Evolutionary conservation across 2,329 filamentous ascomycete species (phyloP).

Genomic region (Fulvia fulva): DNA sequence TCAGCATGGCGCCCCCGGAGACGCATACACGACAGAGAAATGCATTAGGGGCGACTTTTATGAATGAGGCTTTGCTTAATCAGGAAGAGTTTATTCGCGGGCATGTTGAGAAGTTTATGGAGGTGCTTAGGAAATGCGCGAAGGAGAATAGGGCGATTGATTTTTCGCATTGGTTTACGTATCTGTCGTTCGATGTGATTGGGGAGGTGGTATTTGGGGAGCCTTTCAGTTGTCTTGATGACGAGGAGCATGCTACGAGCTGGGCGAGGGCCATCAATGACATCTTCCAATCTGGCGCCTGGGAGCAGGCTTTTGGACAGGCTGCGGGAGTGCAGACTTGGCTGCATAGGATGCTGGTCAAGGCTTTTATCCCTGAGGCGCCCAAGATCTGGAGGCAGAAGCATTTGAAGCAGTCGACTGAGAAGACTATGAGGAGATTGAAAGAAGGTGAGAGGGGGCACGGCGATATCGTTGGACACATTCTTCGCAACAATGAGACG

Average conservation of each 20-base stretch:
- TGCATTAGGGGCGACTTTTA: background rate
- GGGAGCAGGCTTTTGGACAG: constrained; percentile 11
- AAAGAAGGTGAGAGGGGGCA: background rate
- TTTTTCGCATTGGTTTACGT: constrained; percentile 2
- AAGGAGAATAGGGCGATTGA: background rate
- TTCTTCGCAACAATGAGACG: constrained; percentile 3
- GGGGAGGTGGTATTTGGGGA: constrained; percentile 3
- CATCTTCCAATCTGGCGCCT: constrained; percentile 10
- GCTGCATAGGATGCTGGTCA: background rate
- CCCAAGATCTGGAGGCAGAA: constrained; percentile 1
- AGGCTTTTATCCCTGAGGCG: constrained; percentile 1
- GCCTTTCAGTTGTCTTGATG: background rate
- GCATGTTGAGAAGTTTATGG: constrained; percentile 1
- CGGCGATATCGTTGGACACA: constrained; percentile 8
- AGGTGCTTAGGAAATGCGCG: background rate
- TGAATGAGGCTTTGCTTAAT: background rate
- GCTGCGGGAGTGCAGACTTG: constrained; percentile 5
- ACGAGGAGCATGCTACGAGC: background rate
- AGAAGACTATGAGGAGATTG: constrained; percentile 10
- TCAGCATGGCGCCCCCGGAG: constrained; percentile 1
- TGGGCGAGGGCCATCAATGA: constrained; percentile 10
- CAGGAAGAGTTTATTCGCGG: background rate
- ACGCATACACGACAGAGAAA: constrained; percentile 1
- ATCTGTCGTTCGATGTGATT: constrained; percentile 2
- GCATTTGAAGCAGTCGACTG: constrained; percentile 4